Base-by-base conservation (phyloP, 192 early-diverging fungal genomes). In the Chytriomyces sp. region DNA sequence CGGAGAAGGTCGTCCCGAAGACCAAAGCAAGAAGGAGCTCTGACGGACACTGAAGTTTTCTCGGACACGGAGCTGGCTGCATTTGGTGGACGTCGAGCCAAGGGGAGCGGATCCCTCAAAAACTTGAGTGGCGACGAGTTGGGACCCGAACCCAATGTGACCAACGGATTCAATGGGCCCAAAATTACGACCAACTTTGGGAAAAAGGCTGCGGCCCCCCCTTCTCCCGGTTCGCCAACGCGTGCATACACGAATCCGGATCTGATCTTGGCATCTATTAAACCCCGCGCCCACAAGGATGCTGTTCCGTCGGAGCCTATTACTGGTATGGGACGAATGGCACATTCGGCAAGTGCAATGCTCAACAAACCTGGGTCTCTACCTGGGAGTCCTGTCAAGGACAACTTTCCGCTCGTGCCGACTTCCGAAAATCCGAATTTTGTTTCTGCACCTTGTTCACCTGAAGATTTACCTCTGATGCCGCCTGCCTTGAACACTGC, bases 41-140 rank as follows among this genome's bases (percentile, higher is more conserved):
- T 52, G 2, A 65, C 63, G 22, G 63, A 65, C 34, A 65, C 63
- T 14, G 63, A 65, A 65, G 63, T 65, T 7, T 65, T 65, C 52
- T 65, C 63, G 7, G 63, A 65, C 40, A 65, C 14, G 6, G 63
- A 65, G 52, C 41, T 65, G 3, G 41, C 63, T 14, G 63, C 40
- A 8, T 28, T 65, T 7, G 63, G 63, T 5, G 63, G 63, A 10
- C 19, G 19, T 17, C n/a, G 63, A 22, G 38, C 36, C n/a, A 31
- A 37, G 36, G 38, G 8, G 25, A 22, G 7, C 41, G 8, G 41
- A 10, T 58, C 26, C 8, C 7, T 10, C 30, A 17, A 8, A 61
- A 61, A 34, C 59, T 36, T 33, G 59, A 33, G 31, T 10, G 22
- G 25, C 22, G 44, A 49, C 22, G 22, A 49, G 22, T n/a, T 14